These are phyloP conservation scores for Deuterostichococcus epilithicus DNA, from an alignment of 139 green algal genomes.

Conservation along the genomic window DNA sequence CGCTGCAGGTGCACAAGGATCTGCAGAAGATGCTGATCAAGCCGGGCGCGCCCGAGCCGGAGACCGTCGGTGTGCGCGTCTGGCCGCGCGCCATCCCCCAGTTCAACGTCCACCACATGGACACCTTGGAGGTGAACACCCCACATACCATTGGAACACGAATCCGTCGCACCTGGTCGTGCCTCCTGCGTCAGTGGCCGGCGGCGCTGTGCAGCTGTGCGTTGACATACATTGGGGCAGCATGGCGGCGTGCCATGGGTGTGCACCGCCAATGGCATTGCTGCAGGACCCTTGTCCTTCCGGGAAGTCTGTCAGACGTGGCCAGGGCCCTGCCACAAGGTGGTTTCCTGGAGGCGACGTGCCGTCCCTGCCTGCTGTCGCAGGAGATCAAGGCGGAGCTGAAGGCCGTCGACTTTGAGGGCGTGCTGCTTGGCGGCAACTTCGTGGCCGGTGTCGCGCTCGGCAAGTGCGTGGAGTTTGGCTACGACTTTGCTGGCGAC, in stretches of 20 bases:
- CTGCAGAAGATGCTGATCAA: constrained; percentile 92
- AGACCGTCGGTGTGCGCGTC: constrained; percentile 79
- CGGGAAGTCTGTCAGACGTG: too few relatives aligned
- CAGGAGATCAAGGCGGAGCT: constrained; percentile 54
- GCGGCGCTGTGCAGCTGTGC: neutral
- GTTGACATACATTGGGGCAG: too few relatives aligned
- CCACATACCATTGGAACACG: neutral
- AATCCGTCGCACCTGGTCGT: neutral
- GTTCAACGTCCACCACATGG: constrained; percentile 93
- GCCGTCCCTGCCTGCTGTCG: neutral
- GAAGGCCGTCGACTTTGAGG: constrained; percentile 54
- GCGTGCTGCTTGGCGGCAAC: constrained; percentile 93
- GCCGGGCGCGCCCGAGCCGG: constrained; percentile 70
- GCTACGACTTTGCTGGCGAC: constrained; percentile 76
- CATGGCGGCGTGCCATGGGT: too few relatives aligned
- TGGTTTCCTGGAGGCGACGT: too few relatives aligned
- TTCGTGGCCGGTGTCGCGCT: constrained; percentile 94
- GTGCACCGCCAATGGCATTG: too few relatives aligned
- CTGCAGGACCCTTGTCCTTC: too few relatives aligned
- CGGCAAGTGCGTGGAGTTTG: constrained; percentile 91
- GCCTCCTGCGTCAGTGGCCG: neutral
- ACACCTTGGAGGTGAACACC: constrained; percentile 36
- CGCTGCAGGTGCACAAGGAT: constrained; percentile 85
- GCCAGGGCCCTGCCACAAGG: too few relatives aligned
- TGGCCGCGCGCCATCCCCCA: constrained; percentile 97